Base-by-base conservation (phyloP, 345 rosid genomes). In the Sonneratia alba region DNA sequence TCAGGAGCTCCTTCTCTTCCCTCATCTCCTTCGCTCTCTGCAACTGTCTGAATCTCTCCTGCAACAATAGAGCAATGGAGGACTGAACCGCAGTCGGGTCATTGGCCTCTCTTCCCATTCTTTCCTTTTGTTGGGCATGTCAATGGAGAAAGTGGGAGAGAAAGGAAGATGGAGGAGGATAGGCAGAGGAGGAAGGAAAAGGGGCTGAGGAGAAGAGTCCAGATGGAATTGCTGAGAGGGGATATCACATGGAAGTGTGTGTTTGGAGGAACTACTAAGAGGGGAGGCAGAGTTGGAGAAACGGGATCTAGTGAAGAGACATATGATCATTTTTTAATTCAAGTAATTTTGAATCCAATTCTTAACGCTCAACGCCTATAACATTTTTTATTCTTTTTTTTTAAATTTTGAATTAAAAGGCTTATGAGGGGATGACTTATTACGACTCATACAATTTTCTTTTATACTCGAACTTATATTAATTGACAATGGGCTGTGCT, bases 241-340 rank as follows among this genome's bases (percentile, higher is more conserved):
- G 75, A 70, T 81, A 83, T 89, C 90, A 77, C 83, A 82, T 91
- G 93, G 93, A 89, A 84, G 87, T 84, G 85, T 76, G 76, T 85
- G 89, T 80, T 92, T 90, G 91, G 90, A 84, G 82, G 87, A 89
- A 88, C 45, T 4, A 42, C 45, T 86, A 80, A 83, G 74, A 74
- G 68, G 75, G 72, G 74, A 27, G 32, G 32, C 32, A 27, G 32
- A 27, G 32, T 27, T 27, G 32, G 32, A 27, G 32, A 27, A 27
- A 1, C 32, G 32, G 32, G 32, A 27, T 27, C 32, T 27, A 27
- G 32, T 27, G 32, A 27, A 27, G 32, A 27, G 32, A 27, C 32
- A 27, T 27, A 27, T 27, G 32, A 27, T 27, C 32, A 27, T 27
- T 27, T 27, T 27, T 27, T 0, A 27, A 27, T 27, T 27, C 32